These are phyloP conservation scores for Plasmodium relictum DNA, from an alignment of 169 alveolate genomes.

Conservation along the genomic window DNA sequence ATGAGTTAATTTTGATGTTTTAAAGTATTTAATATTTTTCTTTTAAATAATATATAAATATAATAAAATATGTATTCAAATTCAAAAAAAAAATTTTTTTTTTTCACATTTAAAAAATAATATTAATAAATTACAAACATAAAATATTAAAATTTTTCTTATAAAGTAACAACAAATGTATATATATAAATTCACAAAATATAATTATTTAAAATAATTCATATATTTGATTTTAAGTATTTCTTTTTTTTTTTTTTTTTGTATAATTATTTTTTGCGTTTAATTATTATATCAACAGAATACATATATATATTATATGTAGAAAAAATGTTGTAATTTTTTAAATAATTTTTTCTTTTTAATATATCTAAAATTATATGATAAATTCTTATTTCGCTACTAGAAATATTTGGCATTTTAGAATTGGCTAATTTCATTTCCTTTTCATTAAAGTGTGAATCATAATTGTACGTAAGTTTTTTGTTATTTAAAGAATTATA, in stretches of 20 bases:
- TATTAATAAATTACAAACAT: too few species aligned
- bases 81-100: too few species aligned
- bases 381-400: conserved; percentile 25
- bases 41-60: too few species aligned
- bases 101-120: too few species aligned
- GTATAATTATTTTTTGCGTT: background rate
- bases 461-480: conserved; percentile 23
- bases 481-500: conserved; percentile 22
- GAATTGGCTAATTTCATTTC: background rate
- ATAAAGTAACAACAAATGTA: too few species aligned
- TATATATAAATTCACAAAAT: background rate
- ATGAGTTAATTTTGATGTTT: too few species aligned
- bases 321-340: conserved; percentile 4
- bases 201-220: background rate
- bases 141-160: too few species aligned
- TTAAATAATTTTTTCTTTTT: conserved; percentile 16
- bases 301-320: conserved; percentile 28
- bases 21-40: too few species aligned
- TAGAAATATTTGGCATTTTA: conserved; percentile 39
- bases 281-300: conserved; percentile 34
- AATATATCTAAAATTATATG: conserved; percentile 11
- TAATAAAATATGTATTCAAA: too few species aligned
- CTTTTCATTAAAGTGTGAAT: background rate
- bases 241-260: background rate
- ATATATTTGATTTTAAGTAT: background rate